Conservation (phyloP, 306 rosid genomes). For the Sechiopsis laciniata region DNA sequence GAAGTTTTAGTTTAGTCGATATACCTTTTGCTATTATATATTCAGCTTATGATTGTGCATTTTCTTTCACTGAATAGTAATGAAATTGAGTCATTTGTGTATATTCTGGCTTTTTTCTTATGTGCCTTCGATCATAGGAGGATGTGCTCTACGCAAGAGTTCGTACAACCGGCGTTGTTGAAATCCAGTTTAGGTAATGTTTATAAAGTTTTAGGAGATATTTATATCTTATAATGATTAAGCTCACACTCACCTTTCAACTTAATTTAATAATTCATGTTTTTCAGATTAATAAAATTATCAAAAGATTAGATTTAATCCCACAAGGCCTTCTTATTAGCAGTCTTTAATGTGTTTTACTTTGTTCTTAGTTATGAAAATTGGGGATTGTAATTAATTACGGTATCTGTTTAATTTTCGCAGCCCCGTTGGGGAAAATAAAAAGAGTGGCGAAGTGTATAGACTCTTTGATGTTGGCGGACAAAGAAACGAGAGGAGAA, state of each 20-base stretch:
- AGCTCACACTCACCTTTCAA: no score
- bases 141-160: constrained; percentile 94
- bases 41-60: background rate
- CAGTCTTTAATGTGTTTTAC: background rate
- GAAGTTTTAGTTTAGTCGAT: background rate
- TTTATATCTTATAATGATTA: no score
- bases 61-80: background rate
- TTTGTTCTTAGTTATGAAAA: constrained; percentile 4
- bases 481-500: constrained; percentile 97
- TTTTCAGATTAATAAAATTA: background rate
- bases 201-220: no score
- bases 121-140: constrained; percentile 53
- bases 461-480: constrained; percentile 98
- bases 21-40: background rate
- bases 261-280: background rate
- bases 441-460: constrained; percentile 95
- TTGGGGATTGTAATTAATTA: no score
- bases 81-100: background rate
- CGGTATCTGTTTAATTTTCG: constrained; percentile 32
- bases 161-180: constrained; percentile 95
- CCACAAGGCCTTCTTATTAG: no score
- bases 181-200: constrained; percentile 95
- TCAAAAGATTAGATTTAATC: no score
- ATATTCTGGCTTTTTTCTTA: background rate
- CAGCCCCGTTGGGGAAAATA: constrained; percentile 98